Base-by-base conservation (phyloP, 2,329 filamentous ascomycete genomes). In the Ophiostoma sp. region DNA sequence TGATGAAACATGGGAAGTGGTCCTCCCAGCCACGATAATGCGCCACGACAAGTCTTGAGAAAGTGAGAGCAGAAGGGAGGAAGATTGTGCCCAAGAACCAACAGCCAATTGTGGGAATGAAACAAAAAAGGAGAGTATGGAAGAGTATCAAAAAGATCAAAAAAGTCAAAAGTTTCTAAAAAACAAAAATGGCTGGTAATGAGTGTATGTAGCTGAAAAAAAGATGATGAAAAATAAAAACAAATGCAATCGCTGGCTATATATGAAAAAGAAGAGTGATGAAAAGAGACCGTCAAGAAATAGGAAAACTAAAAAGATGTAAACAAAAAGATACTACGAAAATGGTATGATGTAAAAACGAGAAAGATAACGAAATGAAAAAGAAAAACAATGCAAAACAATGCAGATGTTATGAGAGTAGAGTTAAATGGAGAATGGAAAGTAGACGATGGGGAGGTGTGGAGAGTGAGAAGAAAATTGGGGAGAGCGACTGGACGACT, bases 211-310 rank as follows among this genome's bases (percentile, higher is more conserved):
- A 59, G 39, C 42, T 68, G 25, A 45, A 59, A 33, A 39, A 3
- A 25, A 5, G 15, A 45, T 19, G 8, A 25, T 5, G 57, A 19
- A 19, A 36, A 59, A 25, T 6, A 25, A 33, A 59, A 25, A 17
- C 19, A 28, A 63, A 71, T 45, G 50, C 50, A 39, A 61, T 69
- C 72, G 63, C 69, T 73, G 66, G 71, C 70, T 73, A 55, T 74
- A 45, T 69, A 50, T 39, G 17, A 50, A 71, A 17, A 45, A n/a
- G 39, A 28, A 59, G 11, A 28, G 28, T 36, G 45, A 66, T 19
- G 64, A 61, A 28, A 59, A 55, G 22, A 71, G 50, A n/a, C 25
- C 25, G 6, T 31, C 7, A 19, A 5, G 11, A 64, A 48, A 64
- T 31, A 55, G 36, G 36, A 33, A 12, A 42, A 75, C 66, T 25